These are phyloP conservation scores for Lentinus brumalis DNA, from an alignment of 768 basidiomycete genomes.

Conservation along the genomic window DNA sequence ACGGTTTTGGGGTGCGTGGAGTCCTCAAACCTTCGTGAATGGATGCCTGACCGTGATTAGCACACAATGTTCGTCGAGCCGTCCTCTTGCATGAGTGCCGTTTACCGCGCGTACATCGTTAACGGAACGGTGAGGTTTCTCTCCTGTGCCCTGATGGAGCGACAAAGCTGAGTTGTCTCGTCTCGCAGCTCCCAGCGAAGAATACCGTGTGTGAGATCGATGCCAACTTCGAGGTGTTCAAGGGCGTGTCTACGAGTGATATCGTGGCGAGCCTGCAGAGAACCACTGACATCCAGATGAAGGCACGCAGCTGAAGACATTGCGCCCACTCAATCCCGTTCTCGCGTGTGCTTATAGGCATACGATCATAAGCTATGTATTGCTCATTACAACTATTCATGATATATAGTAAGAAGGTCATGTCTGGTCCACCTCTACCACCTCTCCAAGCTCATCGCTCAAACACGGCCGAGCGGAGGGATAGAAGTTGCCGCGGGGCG, in stretches of 20 bases:
- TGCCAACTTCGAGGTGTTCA: slow-evolving; percentile 5
- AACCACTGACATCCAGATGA: no score
- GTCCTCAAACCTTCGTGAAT: no score
- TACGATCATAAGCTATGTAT: no score
- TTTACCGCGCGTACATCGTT: slow-evolving; percentile 2
- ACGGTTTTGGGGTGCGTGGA: slow-evolving; percentile 19
- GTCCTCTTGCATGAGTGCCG: slow-evolving; percentile 7
- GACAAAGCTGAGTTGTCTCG: not conserved
- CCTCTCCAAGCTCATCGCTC: no score
- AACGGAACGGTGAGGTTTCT: slow-evolving; percentile 6
- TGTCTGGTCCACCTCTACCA: no score
- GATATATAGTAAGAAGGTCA: no score
- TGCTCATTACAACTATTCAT: no score
- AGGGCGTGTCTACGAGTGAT: slow-evolving; percentile 1
- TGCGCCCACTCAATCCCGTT: no score
- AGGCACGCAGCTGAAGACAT: no score
- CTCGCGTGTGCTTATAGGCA: no score
- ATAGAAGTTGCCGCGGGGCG: no score
- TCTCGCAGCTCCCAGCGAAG: not conserved
- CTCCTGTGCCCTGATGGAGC: not conserved
- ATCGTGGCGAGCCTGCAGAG: not conserved
- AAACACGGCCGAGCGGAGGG: no score
- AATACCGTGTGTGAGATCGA: slow-evolving; percentile 4
- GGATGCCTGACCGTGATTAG: not conserved
- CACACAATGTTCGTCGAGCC: slow-evolving; percentile 8